Base-by-base conservation (phyloP, 192 early-diverging fungal genomes). In the Coemansia guatemalensis region DNA sequence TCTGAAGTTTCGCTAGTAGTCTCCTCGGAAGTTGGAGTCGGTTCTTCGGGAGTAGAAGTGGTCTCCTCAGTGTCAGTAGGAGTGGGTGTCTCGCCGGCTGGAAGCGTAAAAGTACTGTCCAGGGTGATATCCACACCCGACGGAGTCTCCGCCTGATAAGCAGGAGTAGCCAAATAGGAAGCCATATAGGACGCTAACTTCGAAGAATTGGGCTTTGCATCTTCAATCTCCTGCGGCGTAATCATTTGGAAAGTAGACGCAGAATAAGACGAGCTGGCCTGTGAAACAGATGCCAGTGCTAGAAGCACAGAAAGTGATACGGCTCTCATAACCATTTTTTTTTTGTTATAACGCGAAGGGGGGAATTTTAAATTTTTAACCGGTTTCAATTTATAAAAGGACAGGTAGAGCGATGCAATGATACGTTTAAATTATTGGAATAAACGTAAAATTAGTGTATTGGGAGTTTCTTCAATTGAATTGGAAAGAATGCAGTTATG, bases 301-400 rank as follows among this genome's bases (percentile, higher is more conserved):
- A 59, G 58, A 22, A 68, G 9, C 25, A 55, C 50, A 11, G 23
- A 48, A 22, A 54, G 51, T 20, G 58, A 67, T 14, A 60, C 48
- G 5, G 57, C 14, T n/a, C 57, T 30, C 49, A 53, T 53, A 27
- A 67, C 8, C 65, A 67, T 67, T 26, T 44, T 44, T 5, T 60
- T 59, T n/a, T 33, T 4, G 12, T 30, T 23, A 35, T 29, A 53
- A 32, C n/a, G n/a, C n/a, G n/a, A n/a, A n/a, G n/a, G n/a, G n/a
- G n/a, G n/a, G n/a, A n/a, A n/a, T n/a, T n/a, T n/a, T n/a, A n/a
- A n/a, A n/a, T n/a, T n/a, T n/a, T n/a, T n/a, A n/a, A n/a, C n/a
- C n/a, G n/a, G n/a, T n/a, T 14, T 2, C 14, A 32, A 54, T 62
- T 48, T 47, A 48, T 6, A 24, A 8, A 2, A 24, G 1, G 49